Percentiles rank a stretch among this genome's conserved stretches.
These are phyloP conservation scores for Rhodotorula taiwanensis DNA, from an alignment of 768 basidiomycete genomes.

Conservation along the genomic window DNA sequence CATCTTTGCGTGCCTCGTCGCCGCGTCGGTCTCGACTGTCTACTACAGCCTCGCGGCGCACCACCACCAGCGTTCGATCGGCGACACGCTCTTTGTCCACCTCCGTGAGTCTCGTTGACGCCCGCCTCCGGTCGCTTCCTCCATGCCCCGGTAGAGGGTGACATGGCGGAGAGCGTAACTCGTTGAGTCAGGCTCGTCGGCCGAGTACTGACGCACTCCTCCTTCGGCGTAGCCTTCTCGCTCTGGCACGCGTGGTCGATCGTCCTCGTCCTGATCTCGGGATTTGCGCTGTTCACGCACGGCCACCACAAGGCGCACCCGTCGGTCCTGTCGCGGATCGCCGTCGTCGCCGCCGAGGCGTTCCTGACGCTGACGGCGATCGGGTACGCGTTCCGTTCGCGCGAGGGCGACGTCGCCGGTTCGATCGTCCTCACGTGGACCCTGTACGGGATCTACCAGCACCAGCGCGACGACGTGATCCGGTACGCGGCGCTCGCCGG, in stretches of 20 bases:
- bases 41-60: slow-evolving; percentile 87
- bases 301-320: slow-evolving; percentile 36
- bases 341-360: slow-evolving; percentile 64
- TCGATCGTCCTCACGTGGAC: slow-evolving; percentile 86
- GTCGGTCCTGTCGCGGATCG: slow-evolving; percentile 74
- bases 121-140: too few species aligned
- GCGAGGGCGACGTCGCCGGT: slow-evolving; percentile 86
- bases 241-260: slow-evolving; percentile 76
- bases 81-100: slow-evolving; percentile 64
- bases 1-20: slow-evolving; percentile 78
- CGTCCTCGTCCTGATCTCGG: slow-evolving; percentile 70
- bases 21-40: slow-evolving; percentile 53
- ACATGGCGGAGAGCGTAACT: too few species aligned
- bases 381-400: slow-evolving; percentile 86
- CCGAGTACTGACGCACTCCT: not conserved
- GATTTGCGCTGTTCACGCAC: slow-evolving; percentile 67
- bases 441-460: slow-evolving; percentile 72
- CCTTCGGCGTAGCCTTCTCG: slow-evolving; percentile 58
- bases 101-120: slow-evolving; percentile 57
- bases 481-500: slow-evolving; percentile 85
- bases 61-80: slow-evolving; percentile 57
- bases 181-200: too few species aligned
- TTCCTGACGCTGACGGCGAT: slow-evolving; percentile 41
- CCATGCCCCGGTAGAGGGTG: too few species aligned
- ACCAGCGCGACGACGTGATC: slow-evolving; percentile 59